Conservation (phyloP, 2,329 filamentous ascomycete genomes). For the Diaporthe nobilis region DNA sequence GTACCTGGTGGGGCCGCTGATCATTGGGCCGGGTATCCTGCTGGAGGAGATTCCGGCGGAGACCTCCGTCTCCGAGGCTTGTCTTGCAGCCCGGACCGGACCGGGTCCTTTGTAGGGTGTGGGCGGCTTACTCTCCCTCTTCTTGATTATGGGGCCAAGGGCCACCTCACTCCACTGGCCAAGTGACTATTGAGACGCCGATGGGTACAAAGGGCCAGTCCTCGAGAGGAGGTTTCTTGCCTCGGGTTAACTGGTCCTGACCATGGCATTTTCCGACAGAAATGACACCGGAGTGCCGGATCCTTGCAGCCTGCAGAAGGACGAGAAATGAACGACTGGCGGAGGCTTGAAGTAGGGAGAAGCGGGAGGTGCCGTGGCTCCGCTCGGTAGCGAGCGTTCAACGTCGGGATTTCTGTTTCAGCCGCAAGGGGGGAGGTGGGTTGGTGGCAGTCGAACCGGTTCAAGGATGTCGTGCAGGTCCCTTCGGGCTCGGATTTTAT, state of each 20-base stretch:
- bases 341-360: neutral
- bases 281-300: neutral
- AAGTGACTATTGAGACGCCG: neutral
- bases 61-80: neutral
- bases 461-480: conserved; percentile 1
- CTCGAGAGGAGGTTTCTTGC: neutral
- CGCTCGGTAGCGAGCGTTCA: neutral
- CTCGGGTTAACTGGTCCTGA: neutral
- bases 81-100: neutral
- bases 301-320: neutral
- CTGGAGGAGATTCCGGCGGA: neutral
- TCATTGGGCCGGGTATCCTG: neutral
- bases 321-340: neutral
- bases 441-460: neutral
- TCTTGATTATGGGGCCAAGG: too few relatives aligned
- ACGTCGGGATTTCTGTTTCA: conserved; percentile 22
- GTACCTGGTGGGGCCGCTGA: neutral
- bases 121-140: neutral
- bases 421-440: conserved; percentile 19
- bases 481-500: neutral
- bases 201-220: too few relatives aligned
- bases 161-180: neutral
- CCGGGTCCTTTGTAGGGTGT: neutral
- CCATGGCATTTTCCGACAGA: neutral
- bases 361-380: conserved; percentile 15